Evolutionary conservation across 2,329 filamentous ascomycete species (phyloP), one percentile per base, ranked within the genome.

Genomic region (Trichoderma polysporum): DNA sequence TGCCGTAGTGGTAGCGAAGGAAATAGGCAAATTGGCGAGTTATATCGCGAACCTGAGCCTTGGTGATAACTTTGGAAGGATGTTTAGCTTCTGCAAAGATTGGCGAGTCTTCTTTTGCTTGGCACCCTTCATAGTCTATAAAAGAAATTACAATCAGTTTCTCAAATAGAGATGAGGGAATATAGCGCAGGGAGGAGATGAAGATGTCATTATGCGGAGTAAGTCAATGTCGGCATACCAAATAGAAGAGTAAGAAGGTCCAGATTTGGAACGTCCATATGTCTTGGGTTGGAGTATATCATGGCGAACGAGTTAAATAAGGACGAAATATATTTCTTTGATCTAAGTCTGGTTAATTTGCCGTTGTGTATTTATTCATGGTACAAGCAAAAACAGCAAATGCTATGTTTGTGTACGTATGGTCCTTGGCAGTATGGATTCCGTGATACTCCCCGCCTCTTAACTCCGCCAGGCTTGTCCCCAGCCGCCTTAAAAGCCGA

Each of bases 81-180:
- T 88, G 79, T 6, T 81, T 80, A 0, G 88, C 87, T 70, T 88
- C 86, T 50, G 82, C 79, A 73, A 89, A 86, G 4, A 90, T 76
- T 2, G 84, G 71, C 0, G 83, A 85, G 60, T 86, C 79, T 53
- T 86, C 82, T 25, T 80, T 72, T 13, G 76, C 73, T 1, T 68
- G 69, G 47, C 73, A 75, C 4, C 74, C 68, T 31, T 77, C 68
- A 17, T 75, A 79, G 17, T 83, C 81, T 81, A 57, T 37, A 13
- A n/a, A n/a, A 13, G n/a, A 15, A 3, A 13, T 10, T 29, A n/a
- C n/a, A n/a, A 33, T 53, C 10, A 37, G 19, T 27, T 33, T 19
- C 29, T 19, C n/a, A 33, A 22, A 1, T 2, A 10, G 15, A 47
- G 25, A 45, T 9, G 17, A 25, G 9, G n/a, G 25, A 39, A 27